phyloP scores from a whole-genome alignment of 306 rosid genomes.

The Vachellia collinsii region DNA sequence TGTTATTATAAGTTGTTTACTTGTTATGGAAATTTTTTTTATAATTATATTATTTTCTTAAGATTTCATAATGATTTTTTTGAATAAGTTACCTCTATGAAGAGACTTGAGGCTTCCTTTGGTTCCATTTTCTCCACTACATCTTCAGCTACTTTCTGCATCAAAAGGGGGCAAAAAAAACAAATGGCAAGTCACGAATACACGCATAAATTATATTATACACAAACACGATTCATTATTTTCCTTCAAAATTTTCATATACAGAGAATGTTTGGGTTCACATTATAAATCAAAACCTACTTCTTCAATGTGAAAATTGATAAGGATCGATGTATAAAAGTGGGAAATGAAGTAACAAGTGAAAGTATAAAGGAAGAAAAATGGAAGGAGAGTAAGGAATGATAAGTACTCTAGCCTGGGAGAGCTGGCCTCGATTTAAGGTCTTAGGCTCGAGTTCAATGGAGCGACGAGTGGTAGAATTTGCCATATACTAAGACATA shows the following conservation, averaged over 20 bases:
- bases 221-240: background rate
- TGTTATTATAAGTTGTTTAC: too few species aligned
- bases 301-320: background rate
- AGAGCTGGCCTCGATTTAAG: constrained; percentile 60
- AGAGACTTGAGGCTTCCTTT: constrained; percentile 58
- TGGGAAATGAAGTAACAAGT: background rate
- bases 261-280: too few species aligned
- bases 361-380: background rate
- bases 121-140: constrained; percentile 63
- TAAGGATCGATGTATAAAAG: background rate
- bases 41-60: too few species aligned
- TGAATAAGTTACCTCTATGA: constrained; percentile 51
- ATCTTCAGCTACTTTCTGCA: constrained; percentile 86
- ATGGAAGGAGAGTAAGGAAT: background rate
- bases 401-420: constrained; percentile 62
- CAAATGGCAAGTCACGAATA: background rate
- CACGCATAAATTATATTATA: background rate
- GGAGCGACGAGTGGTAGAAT: constrained; percentile 51
- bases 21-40: too few species aligned
- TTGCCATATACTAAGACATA: constrained; percentile 48
- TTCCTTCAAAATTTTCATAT: background rate
- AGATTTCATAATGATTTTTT: too few species aligned
- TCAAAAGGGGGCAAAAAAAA: background rate
- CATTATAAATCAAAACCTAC: too few species aligned
- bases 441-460: constrained; percentile 90